Base-by-base conservation (phyloP, 495 filamentous ascomycete species). In the Lepidopterella palustris region DNA sequence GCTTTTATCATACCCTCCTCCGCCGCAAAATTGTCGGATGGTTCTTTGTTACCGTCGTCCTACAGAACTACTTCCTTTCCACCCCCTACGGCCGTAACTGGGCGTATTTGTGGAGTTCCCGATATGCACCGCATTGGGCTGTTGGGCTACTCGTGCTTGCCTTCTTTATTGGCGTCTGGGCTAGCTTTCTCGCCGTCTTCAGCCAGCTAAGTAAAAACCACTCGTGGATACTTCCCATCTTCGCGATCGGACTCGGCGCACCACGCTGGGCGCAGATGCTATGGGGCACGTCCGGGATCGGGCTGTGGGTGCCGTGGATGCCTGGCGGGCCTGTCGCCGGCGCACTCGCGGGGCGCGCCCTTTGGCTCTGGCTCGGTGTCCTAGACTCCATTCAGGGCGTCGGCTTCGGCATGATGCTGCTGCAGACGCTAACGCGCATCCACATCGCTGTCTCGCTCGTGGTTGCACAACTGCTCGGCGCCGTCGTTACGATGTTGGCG, bases 291-390 rank as follows among this genome's bases (percentile, higher is more conserved):
- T 81, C 78, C 0, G 77, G 77, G 29, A 77, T 84, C 62, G 84
- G 82, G 4, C 62, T 72, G 31, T 87, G 81, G 59, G 71, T 87
- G 4, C 84, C 84, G 2, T 87, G 83, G 84, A 42, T 42, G 35
- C 75, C 72, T 1, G 79, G 79, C 11, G 50, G 56, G 15, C 72
- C 78, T 0, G 65, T 80, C 2, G 75, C 72, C 4, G 77, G 78
- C 39, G 78, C 84, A 0, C 63, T 86, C 2, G 60, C 81, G 0
- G 80, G 79, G 0, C 71, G 84, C 26, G 69, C 71, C 5, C 69
- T 87, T 8, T 87, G 84, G 84, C 77, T 87, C 3, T 86, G 82
- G 82, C 76, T 86, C 0, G 84, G 84, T n/a, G 70, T 85, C 26
- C 74, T 87, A 2, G 84, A 87, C 57, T 77, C 79, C 31, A 72